These are phyloP conservation scores for Triticum urartu DNA, from an alignment of 176 grass and related monocot genomes.

Conservation along the genomic window DNA sequence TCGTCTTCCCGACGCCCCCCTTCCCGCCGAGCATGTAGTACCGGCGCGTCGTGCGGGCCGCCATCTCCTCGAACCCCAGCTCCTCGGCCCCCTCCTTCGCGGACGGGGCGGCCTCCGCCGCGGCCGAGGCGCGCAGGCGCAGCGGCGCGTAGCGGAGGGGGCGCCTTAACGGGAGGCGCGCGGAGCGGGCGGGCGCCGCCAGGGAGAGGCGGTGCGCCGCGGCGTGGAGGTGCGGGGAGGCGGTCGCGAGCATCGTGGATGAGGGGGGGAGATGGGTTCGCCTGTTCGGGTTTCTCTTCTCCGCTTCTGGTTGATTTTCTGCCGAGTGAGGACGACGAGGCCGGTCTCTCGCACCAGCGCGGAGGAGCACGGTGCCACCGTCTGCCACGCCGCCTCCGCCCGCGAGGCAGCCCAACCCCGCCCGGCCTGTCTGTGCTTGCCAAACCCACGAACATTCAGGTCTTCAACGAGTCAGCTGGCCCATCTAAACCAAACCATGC, in stretches of 20 bases:
- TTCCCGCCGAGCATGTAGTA: constrained; percentile 95
- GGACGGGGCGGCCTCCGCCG: constrained; percentile 34
- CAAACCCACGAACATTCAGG: too few relatives aligned
- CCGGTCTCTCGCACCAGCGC: neutral
- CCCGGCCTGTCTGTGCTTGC: neutral
- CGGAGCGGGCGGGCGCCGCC: neutral
- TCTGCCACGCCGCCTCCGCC: neutral
- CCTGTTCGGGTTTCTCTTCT: neutral
- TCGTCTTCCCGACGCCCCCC: constrained; percentile 89
- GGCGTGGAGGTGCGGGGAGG: constrained; percentile 27
- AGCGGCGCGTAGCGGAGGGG: neutral
- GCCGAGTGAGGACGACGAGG: neutral
- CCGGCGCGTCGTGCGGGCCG: constrained; percentile 46
- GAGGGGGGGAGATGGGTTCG: neutral
- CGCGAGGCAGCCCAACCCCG: neutral
- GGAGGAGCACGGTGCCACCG: neutral
- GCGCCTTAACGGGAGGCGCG: neutral
- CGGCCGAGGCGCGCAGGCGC: constrained; percentile 19
- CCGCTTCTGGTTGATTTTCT: neutral
- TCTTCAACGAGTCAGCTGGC: too few relatives aligned
- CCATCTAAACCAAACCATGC: too few relatives aligned
- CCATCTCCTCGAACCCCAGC: constrained; percentile 76
- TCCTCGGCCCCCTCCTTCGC: constrained; percentile 38
- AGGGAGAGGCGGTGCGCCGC: constrained; percentile 28
- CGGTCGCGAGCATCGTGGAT: constrained; percentile 40